Evolutionary conservation across 345 rosid genomes (phyloP), one percentile per base, ranked within the genome.

Genomic region (Linum tenue): DNA sequence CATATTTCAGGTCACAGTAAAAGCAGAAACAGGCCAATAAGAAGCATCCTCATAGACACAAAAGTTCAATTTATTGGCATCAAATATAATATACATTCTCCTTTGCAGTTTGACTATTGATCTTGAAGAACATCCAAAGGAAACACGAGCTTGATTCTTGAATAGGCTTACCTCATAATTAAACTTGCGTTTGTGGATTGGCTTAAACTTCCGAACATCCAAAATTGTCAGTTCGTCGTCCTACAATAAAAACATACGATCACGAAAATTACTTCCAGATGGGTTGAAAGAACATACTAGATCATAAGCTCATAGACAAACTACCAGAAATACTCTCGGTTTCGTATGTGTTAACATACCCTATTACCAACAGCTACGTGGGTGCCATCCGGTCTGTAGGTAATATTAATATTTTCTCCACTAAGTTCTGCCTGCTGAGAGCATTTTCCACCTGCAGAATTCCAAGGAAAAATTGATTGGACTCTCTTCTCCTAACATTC

Each of bases 171-270:
- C 99, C 97, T 94, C 97, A 69, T 91, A 94, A 74, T 67, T 81
- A 78, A 90, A 94, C 78, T 91, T 91, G 66, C 88, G 92, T 64
- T 76, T 85, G 72, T 94, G 95, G 48, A 94, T 77, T 64, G 92
- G 86, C 86, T 91, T 92, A 79, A 94, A 94, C 76, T 90, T 94
- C 65, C 95, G 86, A 67, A 94, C 99, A 79, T 94, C 99, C 79
- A 94, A 73, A 73, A 94, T 91, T 12, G 99, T 88, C 68, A 94
- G 77, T 74, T 87, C 99, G 69, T 94, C 99, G 65, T 94, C 97
- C 99, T 94, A 74, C 74, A 71, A 67, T 57, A 63, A 22, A 60
- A 58, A 72, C 31, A 35, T 37, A 57, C 37, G 5, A 9, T 31
- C 36, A 22, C 16, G 60, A 17, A 35, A 22, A 37, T 31, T n/a